Base-by-base conservation (phyloP, 352 stramenopile species). In the Phytopythium chamaehyphon region DNA sequence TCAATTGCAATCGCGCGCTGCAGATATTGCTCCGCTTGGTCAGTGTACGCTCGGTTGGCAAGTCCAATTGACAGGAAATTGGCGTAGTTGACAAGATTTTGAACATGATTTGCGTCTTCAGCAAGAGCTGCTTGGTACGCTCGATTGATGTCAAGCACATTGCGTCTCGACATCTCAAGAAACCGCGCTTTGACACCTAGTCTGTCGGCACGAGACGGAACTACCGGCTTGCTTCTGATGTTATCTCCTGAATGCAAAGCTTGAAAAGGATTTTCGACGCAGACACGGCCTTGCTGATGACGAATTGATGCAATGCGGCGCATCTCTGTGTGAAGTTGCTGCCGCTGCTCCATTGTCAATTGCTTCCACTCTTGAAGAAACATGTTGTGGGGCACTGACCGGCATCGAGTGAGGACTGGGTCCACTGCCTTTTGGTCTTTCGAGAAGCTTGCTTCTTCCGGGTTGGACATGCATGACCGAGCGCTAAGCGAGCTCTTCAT, bases 121-220 rank as follows among this genome's bases (percentile, higher is more conserved):
- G 40, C 23, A 3, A 83, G 54, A 5, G 66, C 71, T 40, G 70
- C 51, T 24, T 73, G 40, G 36, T 77, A 83, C 0, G 54, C 28
- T 35, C 59, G 57, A 16, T 55, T 51, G 23, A 69, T 63, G 23
- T 77, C 66, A 3, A 62, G 38, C 4, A 47, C 22, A 18, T 53
- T 40, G 2, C 59, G 61, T 9, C 53, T 63, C 9, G 47, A 46
- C 18, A 66, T 63, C 49, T 83, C 58, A 40, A 83, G 58, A 22
- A 76, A 83, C 2, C 62, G 45, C 11, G 69, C 71, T 42, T 83
- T 83, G 24, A 73, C 61, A 35, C 69, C 71, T 3, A 83, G 57
- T 21, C 64, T 57, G 42, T 83, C 71, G 1, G 69, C 69, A 52
- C 18, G 49, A 1, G 66, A 58, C 9, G 66, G 65, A 19, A 36